phyloP scores from a whole-genome alignment of 805 yeast genomes.

The Candida namnaoensis region DNA sequence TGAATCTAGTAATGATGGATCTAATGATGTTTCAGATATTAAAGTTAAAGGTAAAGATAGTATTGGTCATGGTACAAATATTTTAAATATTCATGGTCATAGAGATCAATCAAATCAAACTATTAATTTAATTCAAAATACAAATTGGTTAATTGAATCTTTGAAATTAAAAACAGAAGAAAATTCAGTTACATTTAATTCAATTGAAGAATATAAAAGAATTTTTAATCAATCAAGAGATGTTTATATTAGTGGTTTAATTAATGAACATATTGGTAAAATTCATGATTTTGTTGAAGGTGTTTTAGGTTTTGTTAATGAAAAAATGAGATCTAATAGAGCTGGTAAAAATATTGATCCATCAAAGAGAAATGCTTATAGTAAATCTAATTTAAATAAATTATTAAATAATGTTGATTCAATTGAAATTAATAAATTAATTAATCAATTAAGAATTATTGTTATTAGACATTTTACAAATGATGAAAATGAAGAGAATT shows the following conservation, averaged over 20 bases:
- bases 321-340: slow-evolving; percentile 7
- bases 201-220: slow-evolving; percentile 8
- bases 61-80: background rate
- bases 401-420: slow-evolving; percentile 49
- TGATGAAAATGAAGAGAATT: slow-evolving; percentile 11
- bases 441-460: slow-evolving; percentile 44
- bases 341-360: slow-evolving; percentile 26
- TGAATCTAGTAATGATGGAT: slow-evolving; percentile 6
- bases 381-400: slow-evolving; percentile 47
- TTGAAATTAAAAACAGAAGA: slow-evolving; percentile 16
- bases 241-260: slow-evolving; percentile 35
- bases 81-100: background rate
- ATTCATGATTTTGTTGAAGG: slow-evolving; percentile 57
- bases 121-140: slow-evolving; percentile 43
- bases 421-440: slow-evolving; percentile 46
- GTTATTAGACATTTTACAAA: slow-evolving; percentile 45
- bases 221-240: slow-evolving; percentile 24
- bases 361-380: slow-evolving; percentile 55
- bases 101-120: slow-evolving; percentile 30
- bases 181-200: slow-evolving; percentile 19
- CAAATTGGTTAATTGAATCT: slow-evolving; percentile 40
- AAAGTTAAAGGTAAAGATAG: background rate
- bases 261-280: slow-evolving; percentile 56
- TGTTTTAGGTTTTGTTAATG: slow-evolving; percentile 40
- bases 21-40: background rate